A percentile compares a stretch with the other conserved stretches of the same genome.
Evolutionary conservation across 2,329 filamentous ascomycete species (phyloP).

Genomic region (Cercospora citrullina): DNA sequence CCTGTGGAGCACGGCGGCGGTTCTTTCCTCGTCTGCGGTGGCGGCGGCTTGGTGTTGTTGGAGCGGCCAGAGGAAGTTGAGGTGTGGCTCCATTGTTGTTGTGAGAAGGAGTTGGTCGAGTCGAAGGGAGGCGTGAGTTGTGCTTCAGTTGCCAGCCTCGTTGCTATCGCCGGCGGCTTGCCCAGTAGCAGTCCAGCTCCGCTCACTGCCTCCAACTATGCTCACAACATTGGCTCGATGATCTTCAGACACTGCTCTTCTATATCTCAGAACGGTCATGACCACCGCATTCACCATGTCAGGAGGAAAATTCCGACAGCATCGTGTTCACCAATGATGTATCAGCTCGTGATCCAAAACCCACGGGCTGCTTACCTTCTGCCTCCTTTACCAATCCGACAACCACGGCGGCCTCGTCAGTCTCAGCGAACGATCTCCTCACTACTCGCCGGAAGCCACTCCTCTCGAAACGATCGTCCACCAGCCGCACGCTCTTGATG

Average conservation of each 20-base stretch:
- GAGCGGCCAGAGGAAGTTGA: not conserved
- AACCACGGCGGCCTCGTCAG: not conserved
- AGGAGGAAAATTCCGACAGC: not conserved
- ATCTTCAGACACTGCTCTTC: not conserved
- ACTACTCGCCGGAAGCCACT: not conserved
- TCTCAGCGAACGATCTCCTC: not conserved
- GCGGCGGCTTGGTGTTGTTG: not conserved
- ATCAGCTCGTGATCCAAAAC: not conserved
- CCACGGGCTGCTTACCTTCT: not conserved
- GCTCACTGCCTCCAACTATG: not conserved
- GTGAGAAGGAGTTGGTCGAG: not conserved
- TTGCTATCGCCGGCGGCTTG: not conserved
- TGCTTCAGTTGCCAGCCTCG: not conserved
- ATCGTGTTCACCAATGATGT: not conserved
- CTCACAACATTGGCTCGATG: not conserved
- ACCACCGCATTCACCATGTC: not conserved
- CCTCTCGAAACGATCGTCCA: not conserved
- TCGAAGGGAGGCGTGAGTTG: not conserved
- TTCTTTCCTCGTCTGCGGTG: not conserved
- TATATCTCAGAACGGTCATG: not conserved
- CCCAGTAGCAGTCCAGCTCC: not conserved
- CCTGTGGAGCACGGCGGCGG: not conserved
- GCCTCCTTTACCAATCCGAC: not conserved
- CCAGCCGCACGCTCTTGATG: not conserved
- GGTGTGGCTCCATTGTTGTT: slow-evolving; percentile 3